phyloP scores from a whole-genome alignment of 352 stramenopile genomes.

The Pythium periplocum region DNA sequence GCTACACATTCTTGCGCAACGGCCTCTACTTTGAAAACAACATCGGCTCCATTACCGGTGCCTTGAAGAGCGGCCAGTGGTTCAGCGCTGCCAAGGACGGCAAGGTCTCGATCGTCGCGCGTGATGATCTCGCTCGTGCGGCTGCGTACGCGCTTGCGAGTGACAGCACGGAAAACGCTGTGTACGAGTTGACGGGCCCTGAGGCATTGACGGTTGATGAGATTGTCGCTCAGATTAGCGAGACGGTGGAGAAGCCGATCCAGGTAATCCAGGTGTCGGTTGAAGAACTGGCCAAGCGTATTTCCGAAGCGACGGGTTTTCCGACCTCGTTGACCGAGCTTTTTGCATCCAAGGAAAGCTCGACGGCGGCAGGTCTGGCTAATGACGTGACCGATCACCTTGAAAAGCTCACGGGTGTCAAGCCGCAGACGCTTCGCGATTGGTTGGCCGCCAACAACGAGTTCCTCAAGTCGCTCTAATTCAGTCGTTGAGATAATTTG shows the following conservation, averaged over 20 bases:
- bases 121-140: conserved; percentile 1
- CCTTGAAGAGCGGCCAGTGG: not conserved
- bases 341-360: conserved; percentile 14
- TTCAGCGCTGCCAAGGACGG: not conserved
- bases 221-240: not conserved
- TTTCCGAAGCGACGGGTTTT: not conserved
- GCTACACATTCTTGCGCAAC: conserved; percentile 7
- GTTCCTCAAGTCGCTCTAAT: too few species aligned
- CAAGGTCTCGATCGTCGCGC: conserved; percentile 1
- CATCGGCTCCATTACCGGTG: not conserved
- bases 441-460: conserved; percentile 15
- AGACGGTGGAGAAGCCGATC: not conserved
- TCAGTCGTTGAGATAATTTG: too few species aligned
- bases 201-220: conserved; percentile 2
- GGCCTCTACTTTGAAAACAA: conserved; percentile 10
- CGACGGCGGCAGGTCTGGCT: conserved; percentile 9
- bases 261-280: conserved; percentile 3
- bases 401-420: conserved; percentile 14
- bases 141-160: not conserved
- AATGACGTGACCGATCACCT: conserved; percentile 8
- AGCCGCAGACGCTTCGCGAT: conserved; percentile 9
- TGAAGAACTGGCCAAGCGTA: not conserved
- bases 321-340: conserved; percentile 4
- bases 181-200: conserved; percentile 1
- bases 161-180: not conserved